Conservation (phyloP, 2,329 filamentous ascomycete genomes). For the Aschersonia sp. region DNA sequence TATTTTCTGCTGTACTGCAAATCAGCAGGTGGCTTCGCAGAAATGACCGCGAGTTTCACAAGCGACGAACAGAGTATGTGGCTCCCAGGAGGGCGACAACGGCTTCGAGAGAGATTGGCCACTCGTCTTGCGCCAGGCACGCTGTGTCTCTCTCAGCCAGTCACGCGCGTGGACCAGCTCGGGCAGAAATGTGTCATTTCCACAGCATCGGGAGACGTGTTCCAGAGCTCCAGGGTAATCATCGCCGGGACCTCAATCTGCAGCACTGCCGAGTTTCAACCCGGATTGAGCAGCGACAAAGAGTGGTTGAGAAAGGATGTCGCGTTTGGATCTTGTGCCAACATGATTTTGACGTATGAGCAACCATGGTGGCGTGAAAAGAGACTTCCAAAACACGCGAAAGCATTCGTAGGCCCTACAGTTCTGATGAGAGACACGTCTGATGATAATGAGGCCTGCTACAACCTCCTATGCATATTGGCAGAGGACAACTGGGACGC, state of each 20-base stretch:
- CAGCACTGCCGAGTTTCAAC: constrained; percentile 5
- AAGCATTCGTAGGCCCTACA: constrained; percentile 6
- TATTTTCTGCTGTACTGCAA: constrained; percentile 11
- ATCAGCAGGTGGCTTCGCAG: constrained; percentile 8
- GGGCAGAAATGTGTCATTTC: constrained; percentile 6
- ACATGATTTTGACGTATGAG: constrained; percentile 7
- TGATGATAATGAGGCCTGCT: constrained; percentile 4
- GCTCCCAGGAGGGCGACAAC: not conserved
- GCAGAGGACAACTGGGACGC: constrained; percentile 7
- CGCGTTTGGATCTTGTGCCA: constrained; percentile 7
- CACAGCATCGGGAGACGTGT: constrained; percentile 6
- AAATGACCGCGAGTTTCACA: constrained; percentile 3
- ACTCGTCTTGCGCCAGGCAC: constrained; percentile 5
- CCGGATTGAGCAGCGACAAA: constrained; percentile 7
- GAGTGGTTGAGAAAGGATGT: constrained; percentile 6
- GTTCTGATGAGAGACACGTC: constrained; percentile 7
- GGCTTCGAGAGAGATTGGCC: constrained; percentile 5
- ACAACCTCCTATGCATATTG: constrained; percentile 8
- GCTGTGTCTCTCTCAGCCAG: constrained; percentile 6
- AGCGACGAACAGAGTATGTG: constrained; percentile 3
- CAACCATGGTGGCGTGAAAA: constrained; percentile 11
- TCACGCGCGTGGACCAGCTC: constrained; percentile 8
- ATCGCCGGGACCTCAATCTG: constrained; percentile 7
- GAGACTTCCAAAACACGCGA: constrained; percentile 7
- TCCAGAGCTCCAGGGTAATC: constrained; percentile 7